These are phyloP conservation scores for Candida ortonii DNA, from an alignment of 805 yeast species.

Conservation along the genomic window DNA sequence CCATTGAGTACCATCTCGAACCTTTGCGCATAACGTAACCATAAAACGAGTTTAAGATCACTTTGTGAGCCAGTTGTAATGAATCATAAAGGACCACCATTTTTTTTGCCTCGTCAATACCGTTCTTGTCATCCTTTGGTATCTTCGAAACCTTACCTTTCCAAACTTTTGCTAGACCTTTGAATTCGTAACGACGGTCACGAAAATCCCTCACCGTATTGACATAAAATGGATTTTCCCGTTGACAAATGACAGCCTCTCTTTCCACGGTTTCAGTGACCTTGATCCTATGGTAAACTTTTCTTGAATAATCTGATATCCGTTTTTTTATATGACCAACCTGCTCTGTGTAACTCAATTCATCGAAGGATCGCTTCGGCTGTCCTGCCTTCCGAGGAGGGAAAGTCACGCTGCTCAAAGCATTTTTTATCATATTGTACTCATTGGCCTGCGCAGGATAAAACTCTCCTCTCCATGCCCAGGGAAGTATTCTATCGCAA, in stretches of 20 bases:
- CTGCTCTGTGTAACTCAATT: constrained; percentile 74
- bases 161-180: constrained; percentile 92
- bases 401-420: constrained; percentile 74
- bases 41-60: constrained; percentile 91
- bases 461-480: constrained; percentile 99
- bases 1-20: constrained; percentile 99
- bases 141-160: constrained; percentile 70
- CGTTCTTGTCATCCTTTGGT: constrained; percentile 51
- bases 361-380: constrained; percentile 67
- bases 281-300: constrained; percentile 78
- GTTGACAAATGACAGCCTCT: constrained; percentile 92
- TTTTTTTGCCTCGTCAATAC: constrained; percentile 85
- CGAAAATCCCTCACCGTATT: constrained; percentile 91
- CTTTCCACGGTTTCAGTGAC: constrained; percentile 81
- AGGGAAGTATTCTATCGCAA: constrained; percentile 86
- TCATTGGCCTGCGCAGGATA: constrained; percentile 90
- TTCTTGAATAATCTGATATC: constrained; percentile 77
- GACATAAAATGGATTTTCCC: constrained; percentile 96
- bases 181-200: constrained; percentile 94
- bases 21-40: constrained; percentile 99
- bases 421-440: constrained; percentile 82
- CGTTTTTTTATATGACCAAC: constrained; percentile 72
- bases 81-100: constrained; percentile 94
- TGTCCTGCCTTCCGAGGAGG: constrained; percentile 57
- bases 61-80: constrained; percentile 93